Percentiles rank a stretch among this genome's conserved stretches.
Conservation (phyloP, 139 green algal species). For the Ettlia oleoabundans region DNA sequence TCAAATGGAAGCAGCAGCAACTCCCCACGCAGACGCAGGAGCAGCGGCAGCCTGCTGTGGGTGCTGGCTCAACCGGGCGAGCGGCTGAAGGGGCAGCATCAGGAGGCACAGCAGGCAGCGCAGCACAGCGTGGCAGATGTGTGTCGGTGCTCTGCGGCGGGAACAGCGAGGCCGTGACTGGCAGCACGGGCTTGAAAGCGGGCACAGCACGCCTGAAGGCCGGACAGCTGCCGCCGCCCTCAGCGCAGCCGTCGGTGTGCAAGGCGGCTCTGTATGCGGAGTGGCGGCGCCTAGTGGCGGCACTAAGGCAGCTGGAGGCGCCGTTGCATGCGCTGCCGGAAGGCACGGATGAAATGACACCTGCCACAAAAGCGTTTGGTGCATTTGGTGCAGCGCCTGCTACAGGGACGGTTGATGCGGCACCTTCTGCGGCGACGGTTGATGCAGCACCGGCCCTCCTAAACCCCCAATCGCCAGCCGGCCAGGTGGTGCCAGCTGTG, state of each 20-base stretch:
- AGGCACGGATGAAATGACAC: too few relatives aligned
- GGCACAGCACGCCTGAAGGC: background rate
- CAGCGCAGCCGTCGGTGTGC: slow-evolving; percentile 13
- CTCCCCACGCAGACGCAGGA: too few relatives aligned
- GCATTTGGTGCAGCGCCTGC: too few relatives aligned
- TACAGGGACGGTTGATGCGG: too few relatives aligned
- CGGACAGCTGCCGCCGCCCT: background rate
- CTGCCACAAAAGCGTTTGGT: background rate
- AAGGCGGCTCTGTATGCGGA: slow-evolving; percentile 15
- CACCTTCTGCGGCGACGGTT: too few relatives aligned
- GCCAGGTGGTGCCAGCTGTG: background rate
- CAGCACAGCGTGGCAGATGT: too few relatives aligned
- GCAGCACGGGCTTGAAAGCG: slow-evolving; percentile 10
- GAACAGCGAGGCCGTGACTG: slow-evolving; percentile 1
- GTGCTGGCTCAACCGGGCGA: too few relatives aligned
- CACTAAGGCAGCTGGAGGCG: too few relatives aligned
- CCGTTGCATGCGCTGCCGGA: too few relatives aligned
- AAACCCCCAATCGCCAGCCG: slow-evolving; percentile 1
- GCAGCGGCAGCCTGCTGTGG: too few relatives aligned
- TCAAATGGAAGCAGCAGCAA: background rate
- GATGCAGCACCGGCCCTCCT: slow-evolving; percentile 8
- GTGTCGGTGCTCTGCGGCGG: background rate
- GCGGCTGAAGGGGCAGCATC: too few relatives aligned
- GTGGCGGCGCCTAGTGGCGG: background rate
- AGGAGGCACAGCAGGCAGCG: too few relatives aligned